These are phyloP conservation scores for Lentinula guzmanii DNA, from an alignment of 768 basidiomycete species.

Conservation along the genomic window DNA sequence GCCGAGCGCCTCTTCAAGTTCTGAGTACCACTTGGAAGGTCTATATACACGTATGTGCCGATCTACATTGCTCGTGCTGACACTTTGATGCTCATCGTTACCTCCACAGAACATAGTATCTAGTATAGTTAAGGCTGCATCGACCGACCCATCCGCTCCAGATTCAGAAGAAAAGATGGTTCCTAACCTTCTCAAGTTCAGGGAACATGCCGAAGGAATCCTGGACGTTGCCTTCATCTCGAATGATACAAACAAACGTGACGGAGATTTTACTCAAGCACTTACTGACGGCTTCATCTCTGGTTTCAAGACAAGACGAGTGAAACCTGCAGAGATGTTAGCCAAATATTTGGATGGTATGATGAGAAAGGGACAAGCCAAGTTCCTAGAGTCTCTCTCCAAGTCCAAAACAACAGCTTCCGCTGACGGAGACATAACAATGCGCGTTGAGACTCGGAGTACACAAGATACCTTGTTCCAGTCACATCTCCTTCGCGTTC, in stretches of 20 bases:
- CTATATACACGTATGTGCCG: conserved; percentile 46
- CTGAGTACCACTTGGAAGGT: conserved; percentile 58
- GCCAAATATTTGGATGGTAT: conserved; percentile 85
- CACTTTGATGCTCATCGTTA: neutral
- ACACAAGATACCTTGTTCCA: conserved; percentile 54
- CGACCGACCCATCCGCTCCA: conserved; percentile 1
- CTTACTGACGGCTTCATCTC: conserved; percentile 63
- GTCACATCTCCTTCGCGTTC: conserved; percentile 52
- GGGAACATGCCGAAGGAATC: conserved; percentile 46
- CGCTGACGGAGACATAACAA: neutral
- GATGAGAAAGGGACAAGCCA: conserved; percentile 82
- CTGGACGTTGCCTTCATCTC: conserved; percentile 48
- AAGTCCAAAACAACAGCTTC: neutral
- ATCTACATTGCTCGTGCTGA: too few relatives aligned
- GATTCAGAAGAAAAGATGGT: conserved; percentile 74
- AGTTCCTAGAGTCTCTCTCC: conserved; percentile 29
- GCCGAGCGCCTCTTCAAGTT: conserved; percentile 24
- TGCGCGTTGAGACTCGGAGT: neutral
- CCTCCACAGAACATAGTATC: conserved; percentile 45
- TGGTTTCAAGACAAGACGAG: conserved; percentile 71
- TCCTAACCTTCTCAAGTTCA: conserved; percentile 61
- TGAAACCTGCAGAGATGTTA: conserved; percentile 89
- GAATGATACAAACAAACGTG: neutral
- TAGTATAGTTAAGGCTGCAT: conserved; percentile 57
- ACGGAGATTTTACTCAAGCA: conserved; percentile 56